Base-by-base conservation (phyloP, 495 filamentous ascomycete genomes). In the Physcia stellaris region DNA sequence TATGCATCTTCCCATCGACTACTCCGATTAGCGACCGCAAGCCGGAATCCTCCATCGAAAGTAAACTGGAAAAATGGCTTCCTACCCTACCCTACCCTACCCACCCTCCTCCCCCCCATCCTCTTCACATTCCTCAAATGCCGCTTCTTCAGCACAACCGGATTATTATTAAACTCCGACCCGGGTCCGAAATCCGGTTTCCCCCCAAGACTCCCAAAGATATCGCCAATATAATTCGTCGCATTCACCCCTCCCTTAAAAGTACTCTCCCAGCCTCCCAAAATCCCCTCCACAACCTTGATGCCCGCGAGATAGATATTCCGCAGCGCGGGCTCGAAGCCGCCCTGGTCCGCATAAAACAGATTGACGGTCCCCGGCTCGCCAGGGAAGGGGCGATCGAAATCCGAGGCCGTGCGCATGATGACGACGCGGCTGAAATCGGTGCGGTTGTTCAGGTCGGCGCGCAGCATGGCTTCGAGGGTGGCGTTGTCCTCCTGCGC, bases 401-500 rank as follows among this genome's bases (percentile, higher is more conserved):
- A 84, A 55, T 85, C 71, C 19, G 71, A 73, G 3, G 70, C 80
- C 37, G 79, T 77, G 34, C 80, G 73, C 77, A 86, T 82, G 41
- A 82, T 55, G 44, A 85, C 79, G 40, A 80, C 70, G 4, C 81
- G 69, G 6, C 59, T 47, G 55, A 80, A 85, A 48, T 86, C 80
- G 3, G 76, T 70, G 2, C 73, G 55, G 4, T 66, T 67, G 32
- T 53, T 53, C 4, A 61, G 45, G 0, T 74, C 64, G 3, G 63
- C 64, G n/a, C 81, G 71, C 19, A 83, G 49, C 20, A 86, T 56
- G 19, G 70, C 77, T 48, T 80, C 77, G 12, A 84, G 68, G 0
- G 68, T 75, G 4, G 77, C 80, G 48, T 79, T 84, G 50, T 86
- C 81, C 51, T 86, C 81, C 50, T 85, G 81, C 10, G 77, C 77